Base-by-base conservation (phyloP, 192 early-diverging fungal genomes). In the Umbelopsis sp. region DNA sequence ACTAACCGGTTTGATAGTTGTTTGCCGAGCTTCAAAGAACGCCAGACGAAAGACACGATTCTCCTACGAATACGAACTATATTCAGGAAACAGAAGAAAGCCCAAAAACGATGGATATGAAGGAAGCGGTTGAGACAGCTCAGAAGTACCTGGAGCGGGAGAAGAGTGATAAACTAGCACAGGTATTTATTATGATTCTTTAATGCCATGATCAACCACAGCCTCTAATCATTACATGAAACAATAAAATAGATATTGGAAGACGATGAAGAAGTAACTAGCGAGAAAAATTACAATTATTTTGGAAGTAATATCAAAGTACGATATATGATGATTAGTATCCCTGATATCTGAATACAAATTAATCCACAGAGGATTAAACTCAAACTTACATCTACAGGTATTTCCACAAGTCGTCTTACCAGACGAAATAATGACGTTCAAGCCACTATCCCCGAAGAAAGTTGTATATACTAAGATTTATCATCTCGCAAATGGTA, bases 1-100 rank as follows among this genome's bases (percentile, higher is more conserved):
- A n/a, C 31, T 62, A 17, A 25, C 51, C 5, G 1, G 7, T 16
- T 11, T 20, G 5, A 34, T 20, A 62, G 56, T 26, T 62, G 17
- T 62, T 62, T 62, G 56, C 56, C 12, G 56, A 62, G 56, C 56
- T 62, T 20, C 56, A 62, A n/a, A 62, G n/a, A 8, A 62, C 26
- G 17, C 17, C 56, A 20, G 31, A 31, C 31, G 56, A 62, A 29
- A 20, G 7, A 34, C 4, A 17, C 26, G 56, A 29, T 29, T 32
- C 26, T 29, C 26, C 56, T 34, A 16, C 29, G 29, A 62, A 34
- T 62, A 14, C 31, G 7, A 34, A 32, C 26, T 20, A 20, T 34
- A 34, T 11, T 2, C 29, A 9, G 4, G 31, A 34, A 9, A 31
- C 10, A 34, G 14, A 36, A 16, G 31, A 31, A 17, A 32, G n/a